Evolutionary conservation across 345 rosid genomes (phyloP).

Genomic region (Aquilaria malaccensis): DNA sequence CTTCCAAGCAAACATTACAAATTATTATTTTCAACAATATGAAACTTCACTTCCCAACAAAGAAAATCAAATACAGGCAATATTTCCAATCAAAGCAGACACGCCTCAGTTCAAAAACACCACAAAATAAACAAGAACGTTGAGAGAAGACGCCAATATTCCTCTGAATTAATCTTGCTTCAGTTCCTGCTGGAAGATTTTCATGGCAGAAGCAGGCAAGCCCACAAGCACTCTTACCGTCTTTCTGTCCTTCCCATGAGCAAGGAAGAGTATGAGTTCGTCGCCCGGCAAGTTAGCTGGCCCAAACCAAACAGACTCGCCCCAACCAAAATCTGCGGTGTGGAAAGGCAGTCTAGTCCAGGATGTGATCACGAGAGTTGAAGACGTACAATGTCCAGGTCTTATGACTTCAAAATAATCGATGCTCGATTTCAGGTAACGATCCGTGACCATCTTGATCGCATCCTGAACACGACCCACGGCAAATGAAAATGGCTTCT

Average conservation of each 20-base stretch:
- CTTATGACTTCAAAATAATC: conserved; percentile 82
- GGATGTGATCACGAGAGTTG: conserved; percentile 71
- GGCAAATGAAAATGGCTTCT: conserved; percentile 51
- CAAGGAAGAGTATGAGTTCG: conserved; percentile 65
- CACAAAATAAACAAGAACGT: too few relatives aligned
- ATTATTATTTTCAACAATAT: too few relatives aligned
- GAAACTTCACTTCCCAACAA: too few relatives aligned
- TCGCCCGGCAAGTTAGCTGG: conserved; percentile 80
- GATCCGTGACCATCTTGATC: conserved; percentile 58
- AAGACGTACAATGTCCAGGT: conserved; percentile 53
- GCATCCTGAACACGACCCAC: conserved; percentile 58
- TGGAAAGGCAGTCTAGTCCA: conserved; percentile 77
- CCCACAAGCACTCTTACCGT: conserved; percentile 77
- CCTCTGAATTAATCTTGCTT: neutral
- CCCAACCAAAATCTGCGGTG: conserved; percentile 81
- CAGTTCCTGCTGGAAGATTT: conserved; percentile 40
- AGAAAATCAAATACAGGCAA: too few relatives aligned
- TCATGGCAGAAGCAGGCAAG: conserved; percentile 66
- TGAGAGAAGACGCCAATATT: too few relatives aligned
- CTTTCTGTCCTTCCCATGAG: conserved; percentile 67
- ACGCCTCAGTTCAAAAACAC: too few relatives aligned
- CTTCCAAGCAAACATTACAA: too few relatives aligned
- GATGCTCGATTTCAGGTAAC: conserved; percentile 79
- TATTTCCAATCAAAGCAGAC: too few relatives aligned
- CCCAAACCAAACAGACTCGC: conserved; percentile 60